Evolutionary conservation across 2,329 filamentous ascomycete species (phyloP), one percentile per base, ranked within the genome.

Genomic region (Hymenotorrendiella dingleyae): DNA sequence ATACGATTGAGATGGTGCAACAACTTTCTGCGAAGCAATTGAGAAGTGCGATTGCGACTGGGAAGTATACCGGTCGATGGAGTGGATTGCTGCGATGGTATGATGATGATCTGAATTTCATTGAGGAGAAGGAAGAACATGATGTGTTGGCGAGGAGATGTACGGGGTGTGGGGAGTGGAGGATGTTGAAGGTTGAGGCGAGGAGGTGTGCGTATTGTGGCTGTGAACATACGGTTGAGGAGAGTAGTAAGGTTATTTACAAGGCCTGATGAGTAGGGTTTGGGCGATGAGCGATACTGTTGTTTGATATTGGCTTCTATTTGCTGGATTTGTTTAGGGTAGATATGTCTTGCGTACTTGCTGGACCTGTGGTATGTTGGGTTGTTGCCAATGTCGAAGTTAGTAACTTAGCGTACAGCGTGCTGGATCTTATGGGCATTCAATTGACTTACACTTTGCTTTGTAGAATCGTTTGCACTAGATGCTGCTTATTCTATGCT

Each of bases 81-180:
- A 17, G 24, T 29, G 36, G 36, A 16, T 14, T 39, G 14, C 14
- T 39, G 24, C 36, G 36, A 6, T 27, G 19, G n/a, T 39, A 39
- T 27, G 36, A 39, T 17, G 11, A 28, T 14, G 26, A 19, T 10
- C 27, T 40, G 12, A 40, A 40, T 19, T 32, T 20, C 19, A 4
- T 7, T 5, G 14, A n/a, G 22, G 6, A 29, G 16, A 40, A 40
- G 24, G 22, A 22, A 11, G 33, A 9, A 4, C 16, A 20, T 20
- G 33, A 36, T 22, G 17, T 22, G 3, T n/a, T 36, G 20, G 33
- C 33, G 21, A 36, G 33, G 3, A 21, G 33, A 23, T 36, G 33
- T 22, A 9, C 12, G 16, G 23, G 11, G 6, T 36, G 33, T 23
- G 33, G 33, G 3, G 33, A 36, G 33, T 36, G 33, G 33, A 20